Percentiles rank a stretch among this genome's conserved stretches.
phyloP scores from a whole-genome alignment of 2,329 filamentous ascomycete genomes.

The Calonectria honghensis region DNA sequence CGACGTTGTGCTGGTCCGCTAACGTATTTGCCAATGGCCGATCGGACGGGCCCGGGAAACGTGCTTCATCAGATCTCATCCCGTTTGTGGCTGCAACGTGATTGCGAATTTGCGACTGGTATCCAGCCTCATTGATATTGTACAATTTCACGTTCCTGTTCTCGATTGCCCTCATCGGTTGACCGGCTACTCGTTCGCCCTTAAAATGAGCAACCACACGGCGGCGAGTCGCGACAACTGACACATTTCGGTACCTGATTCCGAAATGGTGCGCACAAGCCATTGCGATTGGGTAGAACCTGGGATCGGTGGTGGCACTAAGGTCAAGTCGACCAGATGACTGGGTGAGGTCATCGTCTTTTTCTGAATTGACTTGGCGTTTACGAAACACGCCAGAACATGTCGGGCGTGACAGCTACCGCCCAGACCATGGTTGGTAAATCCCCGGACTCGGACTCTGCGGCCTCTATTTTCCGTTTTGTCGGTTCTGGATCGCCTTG shows the following conservation, averaged over 20 bases:
- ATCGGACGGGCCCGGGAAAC: conserved; percentile 1
- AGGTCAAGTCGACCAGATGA: conserved; percentile 14
- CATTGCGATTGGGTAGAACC: conserved; percentile 20
- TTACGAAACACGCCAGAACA: conserved; percentile 19
- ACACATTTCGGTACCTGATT: conserved; percentile 5
- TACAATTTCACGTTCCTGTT: conserved; percentile 42
- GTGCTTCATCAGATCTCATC: conserved; percentile 25
- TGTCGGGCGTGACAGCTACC: conserved; percentile 7
- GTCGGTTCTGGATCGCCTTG: conserved; percentile 12
- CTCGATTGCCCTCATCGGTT: conserved; percentile 1
- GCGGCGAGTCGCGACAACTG: conserved; percentile 1
- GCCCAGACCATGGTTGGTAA: background rate
- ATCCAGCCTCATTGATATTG: conserved; percentile 46
- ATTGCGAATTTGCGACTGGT: conserved; percentile 46
- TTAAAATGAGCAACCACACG: conserved; percentile 19
- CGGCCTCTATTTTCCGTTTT: background rate
- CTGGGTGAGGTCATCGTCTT: conserved; percentile 7
- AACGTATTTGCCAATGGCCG: conserved; percentile 14
- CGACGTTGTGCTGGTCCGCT: background rate
- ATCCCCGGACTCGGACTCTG: conserved; percentile 3
- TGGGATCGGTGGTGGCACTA: conserved; percentile 25
- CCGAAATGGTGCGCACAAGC: conserved; percentile 23
- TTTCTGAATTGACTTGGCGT: background rate
- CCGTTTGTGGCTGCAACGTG: conserved; percentile 18
- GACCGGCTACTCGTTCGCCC: background rate